A percentile compares a stretch with the other conserved stretches of the same genome.
Evolutionary conservation across 2,329 filamentous ascomycete genomes (phyloP).

Genomic region (Hypoxylon sp.): DNA sequence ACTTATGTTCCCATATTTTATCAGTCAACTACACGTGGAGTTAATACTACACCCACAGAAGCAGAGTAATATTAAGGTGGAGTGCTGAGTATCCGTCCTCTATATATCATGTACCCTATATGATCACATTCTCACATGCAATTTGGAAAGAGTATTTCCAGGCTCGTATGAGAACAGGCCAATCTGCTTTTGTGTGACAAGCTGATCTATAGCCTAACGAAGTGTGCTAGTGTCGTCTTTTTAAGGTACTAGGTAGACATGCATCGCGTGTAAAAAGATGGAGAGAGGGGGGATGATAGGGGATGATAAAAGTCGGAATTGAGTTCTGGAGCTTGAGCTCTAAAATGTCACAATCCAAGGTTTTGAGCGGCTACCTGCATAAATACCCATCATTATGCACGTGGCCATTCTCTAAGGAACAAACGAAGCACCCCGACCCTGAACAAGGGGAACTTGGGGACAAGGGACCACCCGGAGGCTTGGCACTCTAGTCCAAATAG

Average conservation of each 20-base stretch:
- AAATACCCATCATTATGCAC: constrained; percentile 20
- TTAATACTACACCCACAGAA: not conserved
- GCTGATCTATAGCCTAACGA: not conserved
- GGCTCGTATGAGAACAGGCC: not conserved
- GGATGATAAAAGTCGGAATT: not conserved
- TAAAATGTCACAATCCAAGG: constrained; percentile 7
- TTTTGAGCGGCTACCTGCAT: constrained; percentile 30
- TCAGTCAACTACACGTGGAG: not conserved
- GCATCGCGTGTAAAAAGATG: constrained; percentile 11
- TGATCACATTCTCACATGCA: constrained; percentile 8
- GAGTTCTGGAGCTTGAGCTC: constrained; percentile 13
- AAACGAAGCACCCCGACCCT: constrained; percentile 33
- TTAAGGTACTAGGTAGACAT: constrained; percentile 29
- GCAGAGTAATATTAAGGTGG: not conserved
- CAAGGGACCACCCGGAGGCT: constrained; percentile 35
- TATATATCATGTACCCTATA: not conserved
- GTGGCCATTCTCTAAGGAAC: constrained; percentile 19
- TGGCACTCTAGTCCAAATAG: constrained; percentile 28
- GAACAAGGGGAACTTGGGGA: constrained; percentile 14
- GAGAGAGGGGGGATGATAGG: constrained; percentile 21
- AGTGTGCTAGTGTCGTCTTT: constrained; percentile 13
- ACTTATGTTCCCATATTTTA: not conserved
- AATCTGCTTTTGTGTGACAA: not conserved
- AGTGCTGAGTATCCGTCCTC: not conserved
- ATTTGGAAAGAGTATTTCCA: not conserved